Evolutionary conservation across 2,329 filamentous ascomycete genomes (phyloP).

Genomic region (Colletotrichum zoysiae): DNA sequence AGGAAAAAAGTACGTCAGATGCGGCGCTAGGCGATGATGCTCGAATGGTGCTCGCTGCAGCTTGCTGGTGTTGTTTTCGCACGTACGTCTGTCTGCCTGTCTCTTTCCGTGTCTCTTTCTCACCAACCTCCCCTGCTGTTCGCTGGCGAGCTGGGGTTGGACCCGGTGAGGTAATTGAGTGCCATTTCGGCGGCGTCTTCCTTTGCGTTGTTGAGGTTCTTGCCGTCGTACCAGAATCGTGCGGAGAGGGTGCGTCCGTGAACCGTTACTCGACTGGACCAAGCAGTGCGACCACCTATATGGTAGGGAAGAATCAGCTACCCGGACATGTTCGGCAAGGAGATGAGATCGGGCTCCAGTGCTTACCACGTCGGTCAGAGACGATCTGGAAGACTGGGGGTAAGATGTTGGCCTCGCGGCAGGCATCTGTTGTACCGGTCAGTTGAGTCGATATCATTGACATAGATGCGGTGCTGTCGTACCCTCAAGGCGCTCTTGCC

Average conservation of each 20-base stretch:
- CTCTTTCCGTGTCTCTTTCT: not conserved
- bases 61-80: constrained; percentile 8
- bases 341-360: constrained; percentile 6
- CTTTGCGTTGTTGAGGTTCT: constrained; percentile 87
- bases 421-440: constrained; percentile 62
- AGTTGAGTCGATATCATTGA: constrained; percentile 10
- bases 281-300: constrained; percentile 87
- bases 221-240: constrained; percentile 91
- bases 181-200: constrained; percentile 93
- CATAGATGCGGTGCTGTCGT: constrained; percentile 45
- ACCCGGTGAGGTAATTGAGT: constrained; percentile 66
- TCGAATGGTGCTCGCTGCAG: constrained; percentile 27
- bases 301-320: constrained; percentile 19
- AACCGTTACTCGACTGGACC: constrained; percentile 86
- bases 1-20: not conserved
- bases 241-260: constrained; percentile 75
- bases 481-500: constrained; percentile 72
- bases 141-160: constrained; percentile 56
- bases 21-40: constrained; percentile 35
- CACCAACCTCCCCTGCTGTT: constrained; percentile 44
- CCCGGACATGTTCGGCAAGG: not conserved
- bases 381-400: constrained; percentile 76
- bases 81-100: constrained; percentile 3
- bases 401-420: constrained; percentile 64
- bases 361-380: constrained; percentile 79